Percentiles rank a stretch among this genome's conserved stretches.
These are phyloP conservation scores for Cephalotrichum gorgonifer DNA, from an alignment of 2,329 filamentous ascomycete genomes.

Conservation along the genomic window DNA sequence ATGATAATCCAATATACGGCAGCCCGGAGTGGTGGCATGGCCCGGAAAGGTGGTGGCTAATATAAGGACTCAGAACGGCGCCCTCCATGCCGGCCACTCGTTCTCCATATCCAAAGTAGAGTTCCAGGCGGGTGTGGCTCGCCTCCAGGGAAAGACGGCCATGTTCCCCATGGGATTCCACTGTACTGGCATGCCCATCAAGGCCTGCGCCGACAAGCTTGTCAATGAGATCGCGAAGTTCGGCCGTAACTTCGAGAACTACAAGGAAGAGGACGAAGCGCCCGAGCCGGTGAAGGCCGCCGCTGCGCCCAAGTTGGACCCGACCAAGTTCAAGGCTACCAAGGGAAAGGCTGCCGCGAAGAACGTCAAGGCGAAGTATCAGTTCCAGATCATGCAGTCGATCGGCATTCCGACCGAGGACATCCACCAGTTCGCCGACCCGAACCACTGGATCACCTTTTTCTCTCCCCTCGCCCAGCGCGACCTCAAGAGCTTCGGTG, in stretches of 20 bases:
- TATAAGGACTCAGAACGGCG: constrained; percentile 66
- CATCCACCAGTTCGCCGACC: constrained; percentile 86
- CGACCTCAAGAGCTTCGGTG: constrained; percentile 76
- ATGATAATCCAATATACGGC: constrained; percentile 20
- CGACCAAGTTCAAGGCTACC: constrained; percentile 84
- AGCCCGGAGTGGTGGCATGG: no score
- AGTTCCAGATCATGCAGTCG: constrained; percentile 90
- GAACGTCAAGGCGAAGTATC: constrained; percentile 87
- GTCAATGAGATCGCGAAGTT: constrained; percentile 82
- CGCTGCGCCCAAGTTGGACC: constrained; percentile 64
- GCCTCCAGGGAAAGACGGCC: constrained; percentile 81
- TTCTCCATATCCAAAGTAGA: constrained; percentile 92
- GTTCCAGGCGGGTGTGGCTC: constrained; percentile 75
- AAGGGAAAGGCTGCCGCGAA: constrained; percentile 90
- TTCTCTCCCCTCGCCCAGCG: constrained; percentile 48
- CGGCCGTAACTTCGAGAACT: constrained; percentile 74
- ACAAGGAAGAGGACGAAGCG: constrained; percentile 41
- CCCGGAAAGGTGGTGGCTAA: not conserved
- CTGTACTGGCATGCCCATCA: constrained; percentile 92
- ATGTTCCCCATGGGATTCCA: constrained; percentile 93
- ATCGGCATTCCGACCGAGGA: constrained; percentile 80
- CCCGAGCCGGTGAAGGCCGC: constrained; percentile 44
- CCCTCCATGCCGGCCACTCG: constrained; percentile 80
- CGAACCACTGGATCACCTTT: constrained; percentile 83
- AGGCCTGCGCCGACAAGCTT: constrained; percentile 93